Base-by-base conservation (phyloP, 2,329 filamentous ascomycete genomes). In the Xylariales sp. region DNA sequence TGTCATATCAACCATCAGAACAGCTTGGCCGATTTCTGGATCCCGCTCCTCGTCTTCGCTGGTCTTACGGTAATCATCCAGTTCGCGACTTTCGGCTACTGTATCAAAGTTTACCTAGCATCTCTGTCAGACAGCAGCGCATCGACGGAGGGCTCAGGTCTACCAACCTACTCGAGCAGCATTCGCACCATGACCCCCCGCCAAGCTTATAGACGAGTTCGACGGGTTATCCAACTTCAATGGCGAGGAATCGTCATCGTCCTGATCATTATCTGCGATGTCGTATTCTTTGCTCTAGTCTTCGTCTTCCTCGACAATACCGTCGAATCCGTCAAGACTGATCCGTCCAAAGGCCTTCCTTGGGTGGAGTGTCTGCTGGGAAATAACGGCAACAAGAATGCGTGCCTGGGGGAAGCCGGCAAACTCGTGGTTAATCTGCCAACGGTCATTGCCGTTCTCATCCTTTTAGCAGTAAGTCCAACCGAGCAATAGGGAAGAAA, bases 1-100 rank as follows among this genome's bases (percentile, higher is more conserved):
- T 98, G 93, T 64, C 91, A 96, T 61, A 90, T 97, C 69, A 97
- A 97, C 69, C 88, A 95, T 62, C 68, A 79, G 42, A 79, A 95
- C 61, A 90, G 88, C 46, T 69, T 95, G 61, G 78, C 82, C 22
- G 86, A 85, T 58, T 88, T 95, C 57, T 97, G 91, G 91, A 88
- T 90, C 12, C 94, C 93, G 1, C 65, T 89, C 8, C 68, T 88
- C 52, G 74, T 73, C 1, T 80, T 88, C 50, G 71, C 81, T 15
- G 80, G 76, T 4, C 69, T 76, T 19, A 78, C 84, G 0, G 72
- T 83, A 46, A 65, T 88, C 21, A 68, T 88, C 11, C 85, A 89
- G 55, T 69, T 88, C 38, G 69, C 73, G 36, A 90, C 86, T 18
- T 83, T 80, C 60, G 73, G 74, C 11, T 97, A 98, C 69, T 97